Base-by-base conservation (phyloP, 495 filamentous ascomycete genomes). In the Echria macrotheca region DNA sequence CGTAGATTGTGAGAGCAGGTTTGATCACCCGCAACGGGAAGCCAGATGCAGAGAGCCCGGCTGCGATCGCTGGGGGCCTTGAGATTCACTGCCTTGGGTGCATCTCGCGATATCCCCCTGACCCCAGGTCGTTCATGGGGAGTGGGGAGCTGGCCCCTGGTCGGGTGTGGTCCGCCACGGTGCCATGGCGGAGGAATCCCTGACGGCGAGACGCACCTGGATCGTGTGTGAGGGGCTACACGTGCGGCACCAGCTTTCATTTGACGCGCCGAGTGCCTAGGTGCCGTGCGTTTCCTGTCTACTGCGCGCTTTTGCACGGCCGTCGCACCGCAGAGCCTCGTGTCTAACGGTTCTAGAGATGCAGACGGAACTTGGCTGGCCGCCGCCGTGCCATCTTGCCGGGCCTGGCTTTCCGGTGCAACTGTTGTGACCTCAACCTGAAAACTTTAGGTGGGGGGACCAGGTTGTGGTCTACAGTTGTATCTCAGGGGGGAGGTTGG, bases 11-110 rank as follows among this genome's bases (percentile, higher is more conserved):
- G 29, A 46, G 44, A 46, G 19, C 17, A 12, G 46, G 52, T 55
- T 55, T 55, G 52, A 55, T 55, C 52, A 32, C 21, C 52, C 52
- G 52, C n/a, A n/a, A n/a, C n/a, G n/a, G n/a, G n/a, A n/a, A n/a
- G n/a, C n/a, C n/a, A n/a, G n/a, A n/a, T n/a, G 43, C 40, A 22
- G 38, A 42, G 33, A 28, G 40, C 24, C 32, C 51, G 39, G 52
- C 11, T 38, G 14, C 39, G 39, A 49, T 44, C 29, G 52, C 40
- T 21, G 37, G 17, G 42, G 42, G 12, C 24, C 42, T 52, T 33
- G 19, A 40, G 35, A 46, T 52, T 38, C 24, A 29, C 37, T 32
- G 26, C 37, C 33, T 50, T 18, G n/a, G n/a, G 12, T 44, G 23
- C 42, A 32, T 44, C 33, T 46, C 42, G 40, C 33, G 47, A 38